Evolutionary conservation across 1,284 basidiomycete genomes (phyloP), one percentile per base, ranked within the genome.

Genomic region (Tilletia indica): DNA sequence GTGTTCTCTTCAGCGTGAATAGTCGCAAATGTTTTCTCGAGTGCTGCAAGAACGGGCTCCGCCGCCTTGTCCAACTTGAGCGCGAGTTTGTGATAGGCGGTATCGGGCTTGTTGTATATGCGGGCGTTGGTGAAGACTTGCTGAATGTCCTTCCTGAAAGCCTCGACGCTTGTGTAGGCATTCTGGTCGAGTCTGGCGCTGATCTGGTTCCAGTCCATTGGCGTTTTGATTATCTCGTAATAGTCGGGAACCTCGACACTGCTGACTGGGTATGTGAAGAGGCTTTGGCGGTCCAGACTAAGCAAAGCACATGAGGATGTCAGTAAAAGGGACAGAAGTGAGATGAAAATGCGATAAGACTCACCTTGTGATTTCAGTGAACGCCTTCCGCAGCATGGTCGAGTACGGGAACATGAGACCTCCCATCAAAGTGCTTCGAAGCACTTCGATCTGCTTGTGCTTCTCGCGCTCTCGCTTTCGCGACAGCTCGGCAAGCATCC

Each of bases 131-230:
- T 87, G 16, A 94, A 83, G 4, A 98, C 92, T 21, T 97, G 89
- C 61, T 89, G 83, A 54, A 97, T 85, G 81, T 99, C 95, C 68
- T 89, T 87, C 93, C 97, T 72, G 86, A 99, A 94, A 3, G 89
- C 86, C 25, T 89, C 86, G 0, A 92, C 83, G 79, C 91, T 89
- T 85, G 89, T 89, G 85, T 99, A 99, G 73, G 89, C 87, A 71
- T 92, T 90, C 61, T 87, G 86, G 69, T 93, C 90, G 39, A 99
- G 73, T 39, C 76, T 76, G 12, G 71, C 72, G 36, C 72, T 68
- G 74, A 99, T 97, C 54, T 86, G 87, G 21, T 87, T 86, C 93
- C 94, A 98, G 76, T 91, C 90, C 92, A 97, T 97, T 0, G 96
- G 96, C 11, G 88, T 86, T 80, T 91, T 89, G 83, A 99, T 88